These are phyloP conservation scores for Choanephora cucurbitarum DNA, from an alignment of 371 early-diverging fungal species.

Conservation along the genomic window DNA sequence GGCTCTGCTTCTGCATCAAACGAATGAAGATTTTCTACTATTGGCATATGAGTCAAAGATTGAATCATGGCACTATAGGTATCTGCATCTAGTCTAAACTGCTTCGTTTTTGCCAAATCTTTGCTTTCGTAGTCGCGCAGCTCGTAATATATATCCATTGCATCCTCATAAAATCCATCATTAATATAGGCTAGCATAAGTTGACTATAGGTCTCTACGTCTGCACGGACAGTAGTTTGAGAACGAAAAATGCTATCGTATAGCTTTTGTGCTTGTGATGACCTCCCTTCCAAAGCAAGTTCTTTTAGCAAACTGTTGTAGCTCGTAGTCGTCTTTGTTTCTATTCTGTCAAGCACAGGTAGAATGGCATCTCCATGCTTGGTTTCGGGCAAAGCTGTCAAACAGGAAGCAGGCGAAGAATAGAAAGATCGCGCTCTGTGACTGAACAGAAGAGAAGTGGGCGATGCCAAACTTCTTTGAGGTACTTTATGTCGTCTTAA, in stretches of 20 bases:
- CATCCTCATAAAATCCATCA: slow-evolving; percentile 33
- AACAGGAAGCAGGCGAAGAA: neutral
- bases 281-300: slow-evolving; percentile 35
- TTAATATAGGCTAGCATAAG: slow-evolving; percentile 48
- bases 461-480: neutral
- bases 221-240: slow-evolving; percentile 17
- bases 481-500: neutral
- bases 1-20: slow-evolving; percentile 13
- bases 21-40: neutral
- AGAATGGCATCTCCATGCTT: slow-evolving; percentile 18
- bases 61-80: slow-evolving; percentile 18
- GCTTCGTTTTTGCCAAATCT: neutral
- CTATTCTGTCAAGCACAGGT: slow-evolving; percentile 7
- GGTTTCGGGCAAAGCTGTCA: slow-evolving; percentile 6
- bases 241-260: slow-evolving; percentile 43
- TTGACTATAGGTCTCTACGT: slow-evolving; percentile 36
- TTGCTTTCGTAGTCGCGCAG: slow-evolving; percentile 32
- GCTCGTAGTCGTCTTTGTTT: slow-evolving; percentile 11
- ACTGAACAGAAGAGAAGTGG: neutral
- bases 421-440: neutral
- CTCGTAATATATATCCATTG: slow-evolving; percentile 49
- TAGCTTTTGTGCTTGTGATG: slow-evolving; percentile 38
- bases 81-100: slow-evolving; percentile 5
- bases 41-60: slow-evolving; percentile 9
- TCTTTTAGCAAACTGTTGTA: slow-evolving; percentile 37